These are phyloP conservation scores for Xylariales sp. DNA, from an alignment of 2,329 filamentous ascomycete genomes.

Conservation along the genomic window DNA sequence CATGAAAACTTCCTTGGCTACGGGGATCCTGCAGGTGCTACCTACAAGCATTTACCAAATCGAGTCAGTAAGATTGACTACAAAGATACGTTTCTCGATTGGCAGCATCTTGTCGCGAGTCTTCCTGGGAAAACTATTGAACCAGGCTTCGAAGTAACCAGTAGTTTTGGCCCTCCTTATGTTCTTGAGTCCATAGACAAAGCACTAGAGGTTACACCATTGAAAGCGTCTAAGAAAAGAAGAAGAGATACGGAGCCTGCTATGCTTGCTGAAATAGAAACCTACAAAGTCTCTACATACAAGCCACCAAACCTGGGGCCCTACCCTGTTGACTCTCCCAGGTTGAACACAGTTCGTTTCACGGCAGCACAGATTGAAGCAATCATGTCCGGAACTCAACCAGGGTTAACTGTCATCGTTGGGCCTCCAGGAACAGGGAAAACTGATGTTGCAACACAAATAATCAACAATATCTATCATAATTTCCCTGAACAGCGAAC, in stretches of 20 bases:
- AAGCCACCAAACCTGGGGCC: conserved; percentile 88
- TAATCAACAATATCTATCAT: conserved; percentile 99
- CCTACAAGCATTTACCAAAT: conserved; percentile 84
- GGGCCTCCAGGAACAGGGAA: conserved; percentile 97
- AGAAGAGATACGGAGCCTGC: conserved; percentile 79
- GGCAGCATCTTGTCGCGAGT: conserved; percentile 92
- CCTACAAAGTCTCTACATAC: conserved; percentile 88
- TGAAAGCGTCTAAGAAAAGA: conserved; percentile 84
- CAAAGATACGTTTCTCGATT: conserved; percentile 93
- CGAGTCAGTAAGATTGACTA: conserved; percentile 85
- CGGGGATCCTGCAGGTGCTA: conserved; percentile 88
- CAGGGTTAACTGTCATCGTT: conserved; percentile 91
- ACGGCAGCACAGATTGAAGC: conserved; percentile 92
- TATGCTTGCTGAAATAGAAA: conserved; percentile 71
- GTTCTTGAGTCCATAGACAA: conserved; percentile 76
- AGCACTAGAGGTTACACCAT: conserved; percentile 60
- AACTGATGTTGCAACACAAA: conserved; percentile 98
- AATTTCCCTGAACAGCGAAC: conserved; percentile 95
- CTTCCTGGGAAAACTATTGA: conserved; percentile 89
- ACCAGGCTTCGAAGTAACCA: conserved; percentile 75
- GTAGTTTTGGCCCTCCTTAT: conserved; percentile 88
- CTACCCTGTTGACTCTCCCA: conserved; percentile 86
- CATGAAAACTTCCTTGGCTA: conserved; percentile 98
- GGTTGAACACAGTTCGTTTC: conserved; percentile 85
- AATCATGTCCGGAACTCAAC: conserved; percentile 92